These are phyloP conservation scores for Talaromyces piceae DNA, from an alignment of 2,329 filamentous ascomycete genomes.

Conservation along the genomic window DNA sequence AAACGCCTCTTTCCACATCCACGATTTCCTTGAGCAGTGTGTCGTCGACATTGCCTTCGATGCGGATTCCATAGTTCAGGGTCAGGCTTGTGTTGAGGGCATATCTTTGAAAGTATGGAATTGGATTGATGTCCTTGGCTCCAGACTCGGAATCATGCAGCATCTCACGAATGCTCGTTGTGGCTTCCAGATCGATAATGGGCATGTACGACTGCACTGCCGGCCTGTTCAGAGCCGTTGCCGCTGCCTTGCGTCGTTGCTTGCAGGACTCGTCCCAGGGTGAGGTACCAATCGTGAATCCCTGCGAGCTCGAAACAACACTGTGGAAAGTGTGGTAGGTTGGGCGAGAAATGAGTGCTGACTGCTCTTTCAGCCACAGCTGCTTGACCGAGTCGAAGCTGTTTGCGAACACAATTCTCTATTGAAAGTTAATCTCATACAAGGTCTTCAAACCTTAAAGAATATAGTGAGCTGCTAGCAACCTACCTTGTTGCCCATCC, in stretches of 20 bases:
- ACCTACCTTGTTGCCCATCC: slow-evolving; percentile 56
- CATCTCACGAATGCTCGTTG: slow-evolving; percentile 64
- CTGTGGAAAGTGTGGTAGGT: slow-evolving; percentile 76
- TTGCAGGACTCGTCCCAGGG: slow-evolving; percentile 81
- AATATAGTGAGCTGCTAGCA: background rate
- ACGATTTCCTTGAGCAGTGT: slow-evolving; percentile 65
- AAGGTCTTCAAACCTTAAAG: slow-evolving; percentile 27
- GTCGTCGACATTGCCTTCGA: slow-evolving; percentile 62
- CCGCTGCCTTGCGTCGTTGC: slow-evolving; percentile 66
- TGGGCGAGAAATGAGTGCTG: slow-evolving; percentile 67
- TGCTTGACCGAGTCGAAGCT: slow-evolving; percentile 64
- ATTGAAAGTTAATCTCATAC: background rate
- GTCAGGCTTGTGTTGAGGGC: slow-evolving; percentile 71
- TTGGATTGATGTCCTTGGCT: slow-evolving; percentile 59
- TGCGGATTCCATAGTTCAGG: slow-evolving; percentile 71
- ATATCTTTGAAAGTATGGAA: slow-evolving; percentile 65
- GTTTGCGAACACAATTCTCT: slow-evolving; percentile 71
- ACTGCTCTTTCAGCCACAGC: slow-evolving; percentile 73
- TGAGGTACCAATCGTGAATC: slow-evolving; percentile 75
- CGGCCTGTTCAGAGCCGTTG: slow-evolving; percentile 68
- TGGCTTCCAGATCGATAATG: slow-evolving; percentile 70
- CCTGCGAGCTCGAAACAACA: slow-evolving; percentile 67
- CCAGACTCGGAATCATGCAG: slow-evolving; percentile 58
- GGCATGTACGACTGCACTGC: slow-evolving; percentile 74
- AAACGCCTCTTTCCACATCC: slow-evolving; percentile 66